phyloP scores from a whole-genome alignment of 352 stramenopile genomes.

The Pythium plurisporium region DNA sequence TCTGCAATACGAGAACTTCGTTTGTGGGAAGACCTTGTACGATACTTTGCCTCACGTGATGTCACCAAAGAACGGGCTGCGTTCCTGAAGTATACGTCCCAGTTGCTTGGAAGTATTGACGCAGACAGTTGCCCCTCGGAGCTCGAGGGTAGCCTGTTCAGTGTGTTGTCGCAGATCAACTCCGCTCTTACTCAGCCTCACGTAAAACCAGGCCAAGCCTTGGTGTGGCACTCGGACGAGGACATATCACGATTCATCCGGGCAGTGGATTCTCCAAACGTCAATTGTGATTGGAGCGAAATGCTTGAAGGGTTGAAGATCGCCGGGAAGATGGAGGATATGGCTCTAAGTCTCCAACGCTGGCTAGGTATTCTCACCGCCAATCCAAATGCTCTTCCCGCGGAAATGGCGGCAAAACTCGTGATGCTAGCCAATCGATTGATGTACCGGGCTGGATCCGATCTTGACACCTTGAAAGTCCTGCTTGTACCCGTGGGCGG shows the following conservation, averaged over 20 bases:
- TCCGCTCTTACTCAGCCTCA: background rate
- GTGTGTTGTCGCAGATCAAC: slow-evolving; percentile 5
- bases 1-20: background rate
- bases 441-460: background rate
- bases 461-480: background rate
- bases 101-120: slow-evolving; percentile 10
- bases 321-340: slow-evolving; percentile 14
- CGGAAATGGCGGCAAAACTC: background rate
- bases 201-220: background rate
- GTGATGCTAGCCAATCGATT: slow-evolving; percentile 15
- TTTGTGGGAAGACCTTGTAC: slow-evolving; percentile 15
- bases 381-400: background rate
- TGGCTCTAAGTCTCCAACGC: slow-evolving; percentile 9
- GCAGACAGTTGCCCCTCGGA: slow-evolving; percentile 8
- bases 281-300: background rate
- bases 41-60: slow-evolving; percentile 3
- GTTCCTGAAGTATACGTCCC: slow-evolving; percentile 5
- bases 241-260: slow-evolving; percentile 8
- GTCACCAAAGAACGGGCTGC: too few relatives aligned
- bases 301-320: background rate
- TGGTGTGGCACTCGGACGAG: slow-evolving; percentile 11
- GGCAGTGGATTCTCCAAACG: background rate
- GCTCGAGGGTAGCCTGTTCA: slow-evolving; percentile 19
- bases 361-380: slow-evolving; percentile 12
- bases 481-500: slow-evolving; percentile 6